Percentiles rank a stretch among this genome's conserved stretches.
These are phyloP conservation scores for Styphnolobium japonicum DNA, from an alignment of 306 rosid species.

Conservation along the genomic window DNA sequence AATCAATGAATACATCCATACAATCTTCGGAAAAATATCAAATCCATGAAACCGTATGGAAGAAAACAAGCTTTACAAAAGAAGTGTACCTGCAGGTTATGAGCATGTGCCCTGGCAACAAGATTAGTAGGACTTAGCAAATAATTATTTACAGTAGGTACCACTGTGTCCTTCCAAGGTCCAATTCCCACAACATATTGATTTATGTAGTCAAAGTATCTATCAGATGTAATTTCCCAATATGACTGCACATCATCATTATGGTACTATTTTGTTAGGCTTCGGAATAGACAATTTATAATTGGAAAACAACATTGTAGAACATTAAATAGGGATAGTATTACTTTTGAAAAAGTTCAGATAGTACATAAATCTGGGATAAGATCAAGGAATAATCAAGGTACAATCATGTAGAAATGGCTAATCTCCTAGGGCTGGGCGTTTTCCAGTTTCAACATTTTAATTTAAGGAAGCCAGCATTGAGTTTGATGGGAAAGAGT, in stretches of 20 bases:
- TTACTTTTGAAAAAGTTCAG: background rate
- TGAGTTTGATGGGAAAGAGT: background rate
- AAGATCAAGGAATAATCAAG: background rate
- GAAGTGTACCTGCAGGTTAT: slow-evolving; percentile 68
- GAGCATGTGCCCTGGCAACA: slow-evolving; percentile 80
- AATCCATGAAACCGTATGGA: background rate
- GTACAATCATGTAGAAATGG: background rate
- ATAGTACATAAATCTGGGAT: background rate
- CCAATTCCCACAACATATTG: slow-evolving; percentile 86
- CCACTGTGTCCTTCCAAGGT: slow-evolving; percentile 91
- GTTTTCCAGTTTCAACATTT: background rate
- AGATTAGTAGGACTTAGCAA: slow-evolving; percentile 59
- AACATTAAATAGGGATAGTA: background rate
- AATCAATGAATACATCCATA: background rate
- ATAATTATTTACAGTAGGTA: slow-evolving; percentile 58
- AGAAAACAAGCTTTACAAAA: background rate
- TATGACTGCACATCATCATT: slow-evolving; percentile 65
- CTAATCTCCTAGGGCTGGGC: background rate
- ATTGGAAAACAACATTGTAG: background rate
- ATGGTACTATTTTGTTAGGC: slow-evolving; percentile 7
- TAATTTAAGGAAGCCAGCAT: background rate
- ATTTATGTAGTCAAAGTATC: slow-evolving; percentile 63
- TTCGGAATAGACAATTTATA: background rate
- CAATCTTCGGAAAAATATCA: background rate
- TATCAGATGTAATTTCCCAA: slow-evolving; percentile 87